Evolutionary conservation across 257 asterid genomes (phyloP).

Genomic region (Solanum pinnatisectum): DNA sequence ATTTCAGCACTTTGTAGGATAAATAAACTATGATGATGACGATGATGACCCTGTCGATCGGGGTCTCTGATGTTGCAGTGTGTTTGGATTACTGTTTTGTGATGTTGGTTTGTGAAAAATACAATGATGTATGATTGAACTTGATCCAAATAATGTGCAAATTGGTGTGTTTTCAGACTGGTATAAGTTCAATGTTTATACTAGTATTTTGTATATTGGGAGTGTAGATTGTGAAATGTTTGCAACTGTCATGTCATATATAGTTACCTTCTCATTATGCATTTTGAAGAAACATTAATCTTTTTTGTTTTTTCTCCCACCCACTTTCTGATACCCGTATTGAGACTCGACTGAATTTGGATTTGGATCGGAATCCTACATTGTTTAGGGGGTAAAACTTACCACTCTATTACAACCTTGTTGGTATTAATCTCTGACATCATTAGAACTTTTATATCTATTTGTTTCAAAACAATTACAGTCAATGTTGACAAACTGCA

Average conservation of each 20-base stretch:
- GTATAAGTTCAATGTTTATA: neutral
- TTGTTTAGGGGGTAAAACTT: neutral
- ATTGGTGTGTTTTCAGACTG: neutral
- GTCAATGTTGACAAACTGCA: too few relatives aligned
- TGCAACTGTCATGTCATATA: neutral
- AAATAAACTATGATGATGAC: neutral
- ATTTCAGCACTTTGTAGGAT: neutral
- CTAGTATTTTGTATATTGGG: neutral
- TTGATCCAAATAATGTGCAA: neutral
- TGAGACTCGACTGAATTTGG: neutral
- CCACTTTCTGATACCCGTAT: neutral
- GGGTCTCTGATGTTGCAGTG: neutral
- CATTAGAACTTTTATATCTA: neutral
- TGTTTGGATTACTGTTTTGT: neutral
- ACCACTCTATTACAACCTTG: neutral
- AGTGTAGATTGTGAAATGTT: neutral
- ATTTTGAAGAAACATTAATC: neutral
- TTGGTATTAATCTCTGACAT: neutral
- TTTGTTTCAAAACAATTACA: too few relatives aligned
- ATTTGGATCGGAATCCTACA: neutral
- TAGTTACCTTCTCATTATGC: neutral
- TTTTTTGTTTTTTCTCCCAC: neutral
- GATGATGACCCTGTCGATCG: neutral
- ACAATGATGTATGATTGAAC: neutral
- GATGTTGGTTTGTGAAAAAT: neutral